Evolutionary conservation across 257 asterid species (phyloP).

Genomic region (Solanum infundibuliforme): DNA sequence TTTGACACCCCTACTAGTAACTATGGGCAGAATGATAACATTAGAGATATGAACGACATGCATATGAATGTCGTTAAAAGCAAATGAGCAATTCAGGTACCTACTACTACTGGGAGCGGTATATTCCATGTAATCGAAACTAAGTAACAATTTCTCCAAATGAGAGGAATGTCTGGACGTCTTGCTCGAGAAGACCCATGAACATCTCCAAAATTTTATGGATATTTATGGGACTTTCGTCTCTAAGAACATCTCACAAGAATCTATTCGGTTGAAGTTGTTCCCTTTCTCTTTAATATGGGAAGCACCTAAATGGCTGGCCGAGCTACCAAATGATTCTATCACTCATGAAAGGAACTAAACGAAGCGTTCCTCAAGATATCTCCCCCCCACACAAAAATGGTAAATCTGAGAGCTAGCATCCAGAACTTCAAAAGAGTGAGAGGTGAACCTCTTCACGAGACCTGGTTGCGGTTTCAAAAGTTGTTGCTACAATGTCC

Average conservation of each 20-base stretch:
- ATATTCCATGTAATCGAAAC: not conserved
- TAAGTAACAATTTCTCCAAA: not conserved
- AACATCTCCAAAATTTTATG: not conserved
- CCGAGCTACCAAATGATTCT: not conserved
- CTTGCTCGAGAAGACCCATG: too few relatives aligned
- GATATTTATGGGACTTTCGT: not conserved
- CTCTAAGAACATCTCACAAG: not conserved
- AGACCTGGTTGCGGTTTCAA: too few relatives aligned
- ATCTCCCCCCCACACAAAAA: too few relatives aligned
- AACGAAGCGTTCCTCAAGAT: not conserved
- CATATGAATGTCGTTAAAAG: not conserved
- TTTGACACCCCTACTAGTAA: too few relatives aligned
- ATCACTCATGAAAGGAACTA: not conserved
- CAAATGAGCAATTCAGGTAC: not conserved
- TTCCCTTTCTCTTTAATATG: not conserved
- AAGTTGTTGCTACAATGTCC: too few relatives aligned
- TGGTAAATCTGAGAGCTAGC: too few relatives aligned
- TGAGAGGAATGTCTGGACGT: not conserved
- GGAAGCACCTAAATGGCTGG: not conserved
- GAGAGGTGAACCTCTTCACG: too few relatives aligned
- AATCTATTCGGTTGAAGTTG: not conserved
- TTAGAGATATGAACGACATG: not conserved
- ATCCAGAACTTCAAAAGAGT: too few relatives aligned
- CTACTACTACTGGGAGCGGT: not conserved
- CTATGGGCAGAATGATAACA: not conserved